phyloP scores from a whole-genome alignment of 2,329 filamentous ascomycete species.

The Penicillium italicum region DNA sequence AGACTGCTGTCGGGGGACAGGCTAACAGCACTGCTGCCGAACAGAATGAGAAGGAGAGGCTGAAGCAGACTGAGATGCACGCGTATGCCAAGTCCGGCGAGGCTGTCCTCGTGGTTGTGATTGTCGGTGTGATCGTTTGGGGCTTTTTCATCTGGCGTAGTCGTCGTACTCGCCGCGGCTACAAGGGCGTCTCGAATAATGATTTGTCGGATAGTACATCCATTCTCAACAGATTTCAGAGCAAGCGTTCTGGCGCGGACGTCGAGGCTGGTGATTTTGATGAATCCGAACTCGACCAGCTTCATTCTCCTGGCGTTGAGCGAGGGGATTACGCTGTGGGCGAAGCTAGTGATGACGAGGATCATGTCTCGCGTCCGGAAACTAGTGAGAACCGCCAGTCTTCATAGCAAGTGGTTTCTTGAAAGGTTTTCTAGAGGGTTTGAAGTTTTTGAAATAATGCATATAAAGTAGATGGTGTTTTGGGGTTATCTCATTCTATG shows the following conservation, averaged over 20 bases:
- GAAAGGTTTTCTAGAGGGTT: not conserved
- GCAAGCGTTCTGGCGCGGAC: slow-evolving; percentile 45
- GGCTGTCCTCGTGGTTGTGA: slow-evolving; percentile 76
- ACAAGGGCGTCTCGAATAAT: slow-evolving; percentile 43
- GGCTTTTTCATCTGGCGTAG: slow-evolving; percentile 65
- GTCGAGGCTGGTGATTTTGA: slow-evolving; percentile 62
- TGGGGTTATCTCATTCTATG: not conserved
- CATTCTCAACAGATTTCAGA: slow-evolving; percentile 48
- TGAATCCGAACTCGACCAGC: slow-evolving; percentile 57
- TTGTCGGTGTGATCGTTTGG: slow-evolving; percentile 69
- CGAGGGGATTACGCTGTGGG: slow-evolving; percentile 49
- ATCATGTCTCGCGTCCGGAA: not conserved
- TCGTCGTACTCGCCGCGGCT: slow-evolving; percentile 48
- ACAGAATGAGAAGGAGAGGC: slow-evolving; percentile 64
- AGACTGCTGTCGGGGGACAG: slow-evolving; percentile 72
- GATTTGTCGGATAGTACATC: slow-evolving; percentile 36
- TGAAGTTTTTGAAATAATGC: not conserved
- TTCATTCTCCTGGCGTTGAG: slow-evolving; percentile 39
- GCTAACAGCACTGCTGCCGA: slow-evolving; percentile 65
- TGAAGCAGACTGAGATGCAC: slow-evolving; percentile 82
- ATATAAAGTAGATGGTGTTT: slow-evolving; percentile 4
- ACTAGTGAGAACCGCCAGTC: not conserved
- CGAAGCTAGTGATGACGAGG: slow-evolving; percentile 43
- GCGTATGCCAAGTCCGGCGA: slow-evolving; percentile 87
- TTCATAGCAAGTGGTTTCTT: slow-evolving; percentile 8